Conservation (phyloP, 257 asterid genomes). For the Solanum pimpinellifolium region DNA sequence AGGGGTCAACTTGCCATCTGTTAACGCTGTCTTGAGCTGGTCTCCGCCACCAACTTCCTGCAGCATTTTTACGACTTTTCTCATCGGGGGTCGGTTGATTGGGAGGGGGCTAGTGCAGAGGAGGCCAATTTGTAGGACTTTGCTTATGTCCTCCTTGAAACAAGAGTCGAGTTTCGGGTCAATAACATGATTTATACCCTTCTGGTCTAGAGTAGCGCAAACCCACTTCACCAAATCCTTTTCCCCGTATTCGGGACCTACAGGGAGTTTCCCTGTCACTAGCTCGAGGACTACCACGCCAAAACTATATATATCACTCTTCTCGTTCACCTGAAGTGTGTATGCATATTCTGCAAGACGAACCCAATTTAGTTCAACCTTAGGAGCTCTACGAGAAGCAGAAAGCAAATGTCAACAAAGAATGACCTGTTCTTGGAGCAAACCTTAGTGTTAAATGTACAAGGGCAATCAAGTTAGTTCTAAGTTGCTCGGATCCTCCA, state of each 20-base stretch:
- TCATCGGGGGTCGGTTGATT: conserved; percentile 77
- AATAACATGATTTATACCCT: conserved; percentile 59
- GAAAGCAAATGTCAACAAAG: not conserved
- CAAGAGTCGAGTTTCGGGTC: conserved; percentile 78
- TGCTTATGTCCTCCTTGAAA: conserved; percentile 75
- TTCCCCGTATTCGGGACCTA: conserved; percentile 87
- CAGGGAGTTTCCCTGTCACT: conserved; percentile 69
- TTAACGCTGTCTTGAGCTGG: not conserved
- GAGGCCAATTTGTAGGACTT: conserved; percentile 67
- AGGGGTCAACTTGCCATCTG: not conserved
- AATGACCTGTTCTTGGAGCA: not conserved
- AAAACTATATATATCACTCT: conserved; percentile 89
- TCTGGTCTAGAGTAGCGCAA: conserved; percentile 71
- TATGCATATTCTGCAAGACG: conserved; percentile 66
- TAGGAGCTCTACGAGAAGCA: not conserved
- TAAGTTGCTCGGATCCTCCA: not conserved
- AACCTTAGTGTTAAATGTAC: not conserved
- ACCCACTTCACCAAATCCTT: conserved; percentile 92
- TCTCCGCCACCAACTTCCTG: not conserved
- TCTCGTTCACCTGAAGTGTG: conserved; percentile 87
- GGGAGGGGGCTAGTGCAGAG: conserved; percentile 94
- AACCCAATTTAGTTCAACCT: not conserved
- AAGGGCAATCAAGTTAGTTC: not conserved
- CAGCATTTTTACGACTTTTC: not conserved
- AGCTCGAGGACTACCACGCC: conserved; percentile 81